Evolutionary conservation across 768 basidiomycete genomes (phyloP).

Genomic region (Auriscalpium orientale): DNA sequence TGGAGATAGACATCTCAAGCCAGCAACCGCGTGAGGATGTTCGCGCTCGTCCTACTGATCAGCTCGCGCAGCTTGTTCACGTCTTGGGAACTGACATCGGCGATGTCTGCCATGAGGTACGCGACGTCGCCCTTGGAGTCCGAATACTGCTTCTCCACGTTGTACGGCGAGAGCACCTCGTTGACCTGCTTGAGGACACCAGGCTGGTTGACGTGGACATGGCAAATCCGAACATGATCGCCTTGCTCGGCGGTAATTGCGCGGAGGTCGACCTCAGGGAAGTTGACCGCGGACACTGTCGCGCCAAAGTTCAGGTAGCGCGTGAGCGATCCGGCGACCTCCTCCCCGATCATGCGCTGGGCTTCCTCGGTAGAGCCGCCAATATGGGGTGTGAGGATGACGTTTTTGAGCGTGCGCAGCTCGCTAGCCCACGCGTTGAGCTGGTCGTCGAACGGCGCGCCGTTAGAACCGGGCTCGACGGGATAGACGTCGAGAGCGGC

Average conservation of each 20-base stretch:
- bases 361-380: constrained; percentile 99
- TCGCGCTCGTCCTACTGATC: constrained; percentile 74
- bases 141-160: constrained; percentile 99
- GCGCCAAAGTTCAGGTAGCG: constrained; percentile 93
- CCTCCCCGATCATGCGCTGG: constrained; percentile 93
- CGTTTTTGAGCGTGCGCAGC: constrained; percentile 73
- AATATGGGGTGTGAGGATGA: constrained; percentile 97
- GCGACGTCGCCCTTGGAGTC: constrained; percentile 91
- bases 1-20: constrained; percentile 26
- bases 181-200: constrained; percentile 95
- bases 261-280: constrained; percentile 96
- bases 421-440: constrained; percentile 79
- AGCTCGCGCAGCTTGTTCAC: constrained; percentile 69
- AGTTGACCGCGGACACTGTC: constrained; percentile 91
- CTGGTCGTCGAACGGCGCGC: constrained; percentile 80
- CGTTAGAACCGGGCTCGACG: constrained; percentile 86
- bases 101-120: constrained; percentile 96
- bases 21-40: constrained; percentile 85
- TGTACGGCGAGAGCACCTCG: constrained; percentile 88
- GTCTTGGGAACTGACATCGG: constrained; percentile 77
- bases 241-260: constrained; percentile 82
- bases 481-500: constrained; percentile 95
- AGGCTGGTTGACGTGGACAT: constrained; percentile 92
- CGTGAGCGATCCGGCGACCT: constrained; percentile 77
- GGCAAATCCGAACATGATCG: constrained; percentile 80